phyloP scores from a whole-genome alignment of 441 rosid genomes.

The Eugenia klotzschiana region DNA sequence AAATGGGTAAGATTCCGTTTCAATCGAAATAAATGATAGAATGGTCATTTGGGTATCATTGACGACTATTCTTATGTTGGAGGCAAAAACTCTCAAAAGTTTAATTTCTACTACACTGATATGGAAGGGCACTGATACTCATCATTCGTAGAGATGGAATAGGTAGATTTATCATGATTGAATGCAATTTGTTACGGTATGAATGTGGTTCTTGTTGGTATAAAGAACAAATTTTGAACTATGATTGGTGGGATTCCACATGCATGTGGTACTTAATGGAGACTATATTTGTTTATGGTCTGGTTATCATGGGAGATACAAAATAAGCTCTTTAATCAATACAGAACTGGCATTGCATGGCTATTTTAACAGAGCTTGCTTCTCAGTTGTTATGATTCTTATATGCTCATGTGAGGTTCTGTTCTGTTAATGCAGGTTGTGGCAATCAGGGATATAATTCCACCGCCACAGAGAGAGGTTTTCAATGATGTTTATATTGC shows the following conservation, averaged over 20 bases:
- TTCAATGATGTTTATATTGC: conserved; percentile 80
- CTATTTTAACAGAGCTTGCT: not conserved
- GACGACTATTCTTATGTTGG: not conserved
- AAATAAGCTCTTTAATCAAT: not conserved
- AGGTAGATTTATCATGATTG: not conserved
- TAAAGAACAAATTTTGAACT: not conserved
- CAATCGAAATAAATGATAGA: not conserved
- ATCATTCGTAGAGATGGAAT: not conserved
- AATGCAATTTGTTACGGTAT: not conserved
- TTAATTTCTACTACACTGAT: not conserved
- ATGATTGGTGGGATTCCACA: not conserved
- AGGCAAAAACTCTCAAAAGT: not conserved
- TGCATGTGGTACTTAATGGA: not conserved
- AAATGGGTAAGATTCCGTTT: not conserved
- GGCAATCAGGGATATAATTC: conserved; percentile 71
- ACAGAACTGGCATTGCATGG: not conserved
- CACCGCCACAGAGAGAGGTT: conserved; percentile 55
- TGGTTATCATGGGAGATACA: not conserved
- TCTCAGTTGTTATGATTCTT: not conserved
- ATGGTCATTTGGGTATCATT: not conserved
- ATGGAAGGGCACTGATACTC: not conserved
- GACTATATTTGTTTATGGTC: not conserved
- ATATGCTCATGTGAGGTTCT: not conserved
- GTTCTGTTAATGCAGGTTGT: conserved; percentile 39
- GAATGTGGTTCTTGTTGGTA: not conserved